These are phyloP conservation scores for Alternaria consortialis DNA, from an alignment of 2,329 filamentous ascomycete genomes.

Conservation along the genomic window DNA sequence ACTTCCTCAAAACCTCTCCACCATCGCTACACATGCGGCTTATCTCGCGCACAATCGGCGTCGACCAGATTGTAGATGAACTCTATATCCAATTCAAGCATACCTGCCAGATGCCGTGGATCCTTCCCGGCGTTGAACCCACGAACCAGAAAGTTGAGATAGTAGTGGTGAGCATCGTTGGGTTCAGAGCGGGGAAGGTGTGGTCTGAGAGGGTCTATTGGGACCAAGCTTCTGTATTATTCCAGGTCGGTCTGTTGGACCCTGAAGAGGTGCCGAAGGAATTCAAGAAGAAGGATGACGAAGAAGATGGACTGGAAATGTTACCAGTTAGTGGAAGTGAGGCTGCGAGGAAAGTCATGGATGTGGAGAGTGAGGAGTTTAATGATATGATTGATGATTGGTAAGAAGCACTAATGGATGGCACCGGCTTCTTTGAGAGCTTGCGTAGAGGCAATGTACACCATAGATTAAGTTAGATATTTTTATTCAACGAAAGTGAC, in stretches of 20 bases:
- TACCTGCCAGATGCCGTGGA: slow-evolving; percentile 65
- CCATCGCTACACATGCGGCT: slow-evolving; percentile 63
- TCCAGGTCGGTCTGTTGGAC: slow-evolving; percentile 67
- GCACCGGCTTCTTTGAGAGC: background rate
- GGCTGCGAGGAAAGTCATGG: slow-evolving; percentile 58
- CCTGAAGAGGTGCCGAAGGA: slow-evolving; percentile 62
- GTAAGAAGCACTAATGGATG: slow-evolving; percentile 24
- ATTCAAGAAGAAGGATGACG: slow-evolving; percentile 25
- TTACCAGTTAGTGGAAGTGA: slow-evolving; percentile 59
- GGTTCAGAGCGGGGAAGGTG: slow-evolving; percentile 62
- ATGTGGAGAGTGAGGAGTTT: slow-evolving; percentile 53
- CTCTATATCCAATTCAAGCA: slow-evolving; percentile 66
- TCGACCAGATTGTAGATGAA: slow-evolving; percentile 69
- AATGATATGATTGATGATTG: slow-evolving; percentile 60
- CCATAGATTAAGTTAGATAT: background rate
- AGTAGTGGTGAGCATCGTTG: slow-evolving; percentile 65
- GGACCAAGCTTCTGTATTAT: slow-evolving; percentile 69
- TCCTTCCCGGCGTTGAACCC: slow-evolving; percentile 65
- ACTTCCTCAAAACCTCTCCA: slow-evolving; percentile 61
- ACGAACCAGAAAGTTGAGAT: slow-evolving; percentile 67
- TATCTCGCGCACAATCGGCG: slow-evolving; percentile 66
- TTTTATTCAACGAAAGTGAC: background rate
- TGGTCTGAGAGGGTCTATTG: slow-evolving; percentile 68
- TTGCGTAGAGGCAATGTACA: background rate
- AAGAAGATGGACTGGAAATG: slow-evolving; percentile 57